Conservation (phyloP, 305 asterid genomes). For the Fraxinus platypoda region DNA sequence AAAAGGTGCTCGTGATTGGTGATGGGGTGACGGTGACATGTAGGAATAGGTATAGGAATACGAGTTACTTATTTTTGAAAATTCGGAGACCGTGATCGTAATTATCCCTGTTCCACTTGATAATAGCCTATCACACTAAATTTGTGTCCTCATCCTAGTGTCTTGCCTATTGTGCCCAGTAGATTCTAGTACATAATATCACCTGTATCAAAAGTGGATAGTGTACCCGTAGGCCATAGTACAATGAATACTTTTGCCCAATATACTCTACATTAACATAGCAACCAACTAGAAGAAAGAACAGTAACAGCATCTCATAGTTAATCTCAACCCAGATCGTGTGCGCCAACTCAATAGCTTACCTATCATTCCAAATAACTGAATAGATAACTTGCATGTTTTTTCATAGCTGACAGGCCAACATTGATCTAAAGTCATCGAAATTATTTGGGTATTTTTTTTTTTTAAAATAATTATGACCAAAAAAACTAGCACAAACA, state of each 20-base stretch:
- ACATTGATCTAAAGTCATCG: background rate
- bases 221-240: background rate
- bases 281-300: background rate
- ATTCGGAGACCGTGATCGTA: background rate
- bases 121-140: background rate
- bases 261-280: background rate
- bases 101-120: background rate
- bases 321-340: background rate
- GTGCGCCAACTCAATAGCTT: background rate
- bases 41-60: background rate
- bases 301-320: background rate
- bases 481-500: background rate
- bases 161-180: background rate
- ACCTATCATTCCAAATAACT: background rate
- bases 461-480: background rate
- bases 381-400: background rate
- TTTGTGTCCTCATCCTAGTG: background rate
- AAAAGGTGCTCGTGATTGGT: background rate
- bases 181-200: background rate
- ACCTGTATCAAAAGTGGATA: background rate
- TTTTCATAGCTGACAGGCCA: background rate
- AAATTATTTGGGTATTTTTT: background rate
- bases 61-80: background rate
- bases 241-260: background rate
- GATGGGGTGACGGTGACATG: background rate